Evolutionary conservation across 2,329 filamentous ascomycete genomes (phyloP).

Genomic region (Cytospora piceicola): DNA sequence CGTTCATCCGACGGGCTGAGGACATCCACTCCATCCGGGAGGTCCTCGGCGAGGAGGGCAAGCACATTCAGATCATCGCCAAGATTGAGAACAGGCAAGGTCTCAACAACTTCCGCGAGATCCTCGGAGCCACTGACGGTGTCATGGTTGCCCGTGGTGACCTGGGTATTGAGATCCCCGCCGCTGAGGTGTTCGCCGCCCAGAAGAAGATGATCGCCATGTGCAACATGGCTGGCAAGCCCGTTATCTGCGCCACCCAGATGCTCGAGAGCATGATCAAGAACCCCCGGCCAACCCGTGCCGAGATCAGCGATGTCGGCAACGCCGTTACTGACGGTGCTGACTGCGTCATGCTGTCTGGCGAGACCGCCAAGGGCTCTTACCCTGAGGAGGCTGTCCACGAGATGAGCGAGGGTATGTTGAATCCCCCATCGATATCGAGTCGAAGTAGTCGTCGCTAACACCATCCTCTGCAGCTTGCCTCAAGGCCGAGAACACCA

Average conservation of each 20-base stretch:
- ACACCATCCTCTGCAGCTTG: constrained; percentile 54
- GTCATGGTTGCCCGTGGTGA: constrained; percentile 99
- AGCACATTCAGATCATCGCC: constrained; percentile 98
- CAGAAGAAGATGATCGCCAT: constrained; percentile 99
- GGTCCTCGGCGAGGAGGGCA: constrained; percentile 87
- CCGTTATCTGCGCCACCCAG: constrained; percentile 97
- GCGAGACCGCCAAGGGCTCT: constrained; percentile 96
- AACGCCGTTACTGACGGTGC: constrained; percentile 97
- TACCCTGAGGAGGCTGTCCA: constrained; percentile 91
- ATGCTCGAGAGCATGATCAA: constrained; percentile 99
- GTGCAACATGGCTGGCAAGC: constrained; percentile 99
- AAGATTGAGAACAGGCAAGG: constrained; percentile 99
- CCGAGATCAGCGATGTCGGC: constrained; percentile 97
- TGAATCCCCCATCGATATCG: no score
- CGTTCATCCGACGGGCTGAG: constrained; percentile 92
- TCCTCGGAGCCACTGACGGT: constrained; percentile 93
- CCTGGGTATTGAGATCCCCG: constrained; percentile 96
- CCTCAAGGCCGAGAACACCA: constrained; percentile 93
- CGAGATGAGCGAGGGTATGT: constrained; percentile 88
- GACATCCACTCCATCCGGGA: constrained; percentile 93
- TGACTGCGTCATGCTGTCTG: constrained; percentile 99
- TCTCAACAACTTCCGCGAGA: constrained; percentile 99
- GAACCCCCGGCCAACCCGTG: constrained; percentile 96
- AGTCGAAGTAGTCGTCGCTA: not conserved
- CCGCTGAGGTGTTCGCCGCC: constrained; percentile 96